A percentile compares a stretch with the other conserved stretches of the same genome.
Conservation (phyloP, 2,329 filamentous ascomycete genomes). For the Talaromyces sp. region DNA sequence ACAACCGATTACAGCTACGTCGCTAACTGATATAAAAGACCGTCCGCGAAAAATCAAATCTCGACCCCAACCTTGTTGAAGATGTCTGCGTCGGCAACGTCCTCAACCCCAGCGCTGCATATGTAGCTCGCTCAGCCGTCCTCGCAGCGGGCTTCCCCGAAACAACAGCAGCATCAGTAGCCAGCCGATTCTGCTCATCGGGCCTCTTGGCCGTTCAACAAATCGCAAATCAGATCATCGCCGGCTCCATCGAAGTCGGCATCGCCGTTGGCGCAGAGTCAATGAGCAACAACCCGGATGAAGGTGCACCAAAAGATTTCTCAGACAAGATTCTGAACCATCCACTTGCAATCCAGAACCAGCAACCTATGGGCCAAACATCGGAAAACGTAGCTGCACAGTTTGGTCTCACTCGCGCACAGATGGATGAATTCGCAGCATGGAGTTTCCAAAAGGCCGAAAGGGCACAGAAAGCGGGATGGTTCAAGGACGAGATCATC, state of each 20-base stretch:
- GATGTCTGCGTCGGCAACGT: slow-evolving; percentile 86
- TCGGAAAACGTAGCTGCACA: slow-evolving; percentile 90
- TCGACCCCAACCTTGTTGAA: slow-evolving; percentile 80
- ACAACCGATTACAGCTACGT: neutral
- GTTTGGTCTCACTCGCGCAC: slow-evolving; percentile 60
- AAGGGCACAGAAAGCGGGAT: slow-evolving; percentile 72
- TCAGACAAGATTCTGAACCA: slow-evolving; percentile 70
- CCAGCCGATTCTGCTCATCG: slow-evolving; percentile 88
- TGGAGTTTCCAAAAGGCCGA: slow-evolving; percentile 78
- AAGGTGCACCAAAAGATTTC: slow-evolving; percentile 74
- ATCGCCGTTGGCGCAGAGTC: slow-evolving; percentile 88
- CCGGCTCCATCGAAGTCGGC: slow-evolving; percentile 87
- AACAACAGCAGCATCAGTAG: slow-evolving; percentile 67
- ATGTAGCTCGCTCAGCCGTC: slow-evolving; percentile 81
- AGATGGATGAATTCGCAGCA: slow-evolving; percentile 81
- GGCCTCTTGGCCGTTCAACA: slow-evolving; percentile 86
- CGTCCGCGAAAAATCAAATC: slow-evolving; percentile 73
- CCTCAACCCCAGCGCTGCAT: slow-evolving; percentile 79
- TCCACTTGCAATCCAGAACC: slow-evolving; percentile 79
- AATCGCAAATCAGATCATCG: slow-evolving; percentile 81
- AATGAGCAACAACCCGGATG: slow-evolving; percentile 85
- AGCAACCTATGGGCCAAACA: slow-evolving; percentile 85
- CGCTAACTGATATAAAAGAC: slow-evolving; percentile 39
- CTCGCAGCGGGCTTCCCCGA: slow-evolving; percentile 83
- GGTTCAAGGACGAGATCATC: slow-evolving; percentile 81